Percentiles rank a stretch among this genome's conserved stretches.
Evolutionary conservation across 768 basidiomycete species (phyloP).

Genomic region (Suillus weaverae): DNA sequence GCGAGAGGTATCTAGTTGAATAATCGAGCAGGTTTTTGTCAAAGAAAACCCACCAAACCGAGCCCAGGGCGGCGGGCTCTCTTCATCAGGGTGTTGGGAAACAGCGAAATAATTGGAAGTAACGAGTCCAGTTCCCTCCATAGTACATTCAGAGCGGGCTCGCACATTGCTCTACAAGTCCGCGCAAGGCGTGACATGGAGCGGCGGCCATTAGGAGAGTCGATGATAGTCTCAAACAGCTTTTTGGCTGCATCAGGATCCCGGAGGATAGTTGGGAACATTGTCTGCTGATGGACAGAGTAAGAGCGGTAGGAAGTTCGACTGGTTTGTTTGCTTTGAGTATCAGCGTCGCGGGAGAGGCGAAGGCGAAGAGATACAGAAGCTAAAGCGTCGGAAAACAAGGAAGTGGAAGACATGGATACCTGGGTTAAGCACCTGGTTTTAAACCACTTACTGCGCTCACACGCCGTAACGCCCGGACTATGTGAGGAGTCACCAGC

Average conservation of each 20-base stretch:
- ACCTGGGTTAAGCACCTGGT: slow-evolving; percentile 30
- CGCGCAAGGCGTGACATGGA: slow-evolving; percentile 69
- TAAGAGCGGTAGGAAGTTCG: slow-evolving; percentile 40
- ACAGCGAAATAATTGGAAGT: slow-evolving; percentile 68
- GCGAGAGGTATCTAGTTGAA: slow-evolving; percentile 3
- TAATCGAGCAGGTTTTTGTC: slow-evolving; percentile 10
- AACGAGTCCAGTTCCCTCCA: slow-evolving; percentile 82
- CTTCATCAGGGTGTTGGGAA: slow-evolving; percentile 66
- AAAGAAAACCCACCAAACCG: slow-evolving; percentile 60
- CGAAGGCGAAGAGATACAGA: slow-evolving; percentile 36
- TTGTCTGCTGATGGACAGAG: slow-evolving; percentile 51
- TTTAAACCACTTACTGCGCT: slow-evolving; percentile 43
- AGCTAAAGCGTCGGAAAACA: slow-evolving; percentile 37
- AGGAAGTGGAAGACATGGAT: slow-evolving; percentile 39
- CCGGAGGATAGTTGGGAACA: slow-evolving; percentile 54
- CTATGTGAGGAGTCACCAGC: slow-evolving; percentile 28
- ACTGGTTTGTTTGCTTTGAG: slow-evolving; percentile 26
- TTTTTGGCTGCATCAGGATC: slow-evolving; percentile 59
- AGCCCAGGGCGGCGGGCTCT: slow-evolving; percentile 71
- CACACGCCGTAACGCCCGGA: slow-evolving; percentile 41
- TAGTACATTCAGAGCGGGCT: slow-evolving; percentile 67
- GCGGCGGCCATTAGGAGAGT: slow-evolving; percentile 64
- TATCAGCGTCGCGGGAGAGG: slow-evolving; percentile 32
- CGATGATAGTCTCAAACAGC: slow-evolving; percentile 51
- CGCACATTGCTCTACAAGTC: slow-evolving; percentile 72